These are phyloP conservation scores for Pichia heedii DNA, from an alignment of 805 yeast species.

Conservation along the genomic window DNA sequence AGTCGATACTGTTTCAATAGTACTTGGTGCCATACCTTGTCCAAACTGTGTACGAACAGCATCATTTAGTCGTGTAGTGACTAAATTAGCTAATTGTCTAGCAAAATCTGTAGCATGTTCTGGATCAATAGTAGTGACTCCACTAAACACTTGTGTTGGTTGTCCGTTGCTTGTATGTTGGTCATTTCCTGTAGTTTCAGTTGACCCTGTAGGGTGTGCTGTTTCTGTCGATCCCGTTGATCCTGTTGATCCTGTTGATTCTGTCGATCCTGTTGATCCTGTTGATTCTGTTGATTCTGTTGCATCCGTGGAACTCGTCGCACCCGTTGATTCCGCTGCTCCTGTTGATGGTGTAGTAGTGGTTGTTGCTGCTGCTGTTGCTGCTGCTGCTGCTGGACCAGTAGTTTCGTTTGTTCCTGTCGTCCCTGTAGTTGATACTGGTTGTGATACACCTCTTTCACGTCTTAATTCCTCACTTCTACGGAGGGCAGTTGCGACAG, in stretches of 20 bases:
- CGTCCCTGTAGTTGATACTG: background rate
- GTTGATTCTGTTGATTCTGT: too few species aligned
- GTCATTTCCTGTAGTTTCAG: too few species aligned
- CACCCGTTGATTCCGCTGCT: too few species aligned
- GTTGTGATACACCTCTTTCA: background rate
- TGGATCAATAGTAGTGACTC: background rate
- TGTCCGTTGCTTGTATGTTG: too few species aligned
- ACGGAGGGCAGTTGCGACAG: background rate
- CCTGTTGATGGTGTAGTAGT: background rate
- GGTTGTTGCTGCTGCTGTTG: too few species aligned
- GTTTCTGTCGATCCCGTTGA: too few species aligned
- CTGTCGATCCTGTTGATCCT: too few species aligned
- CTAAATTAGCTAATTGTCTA: constrained; percentile 6
- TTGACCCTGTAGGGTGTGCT: too few species aligned
- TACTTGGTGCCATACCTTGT: constrained; percentile 3
- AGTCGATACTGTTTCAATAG: background rate
- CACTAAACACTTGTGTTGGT: background rate
- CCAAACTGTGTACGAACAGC: background rate
- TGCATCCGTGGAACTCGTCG: too few species aligned
- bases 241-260: background rate
- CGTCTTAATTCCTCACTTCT: background rate
- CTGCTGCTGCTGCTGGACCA: too few species aligned
- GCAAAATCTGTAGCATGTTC: constrained; percentile 4
- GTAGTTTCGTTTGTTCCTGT: too few species aligned
- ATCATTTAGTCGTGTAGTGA: constrained; percentile 6